phyloP scores from a whole-genome alignment of 805 yeast species.

The Grigorovia yakushimaensis region DNA sequence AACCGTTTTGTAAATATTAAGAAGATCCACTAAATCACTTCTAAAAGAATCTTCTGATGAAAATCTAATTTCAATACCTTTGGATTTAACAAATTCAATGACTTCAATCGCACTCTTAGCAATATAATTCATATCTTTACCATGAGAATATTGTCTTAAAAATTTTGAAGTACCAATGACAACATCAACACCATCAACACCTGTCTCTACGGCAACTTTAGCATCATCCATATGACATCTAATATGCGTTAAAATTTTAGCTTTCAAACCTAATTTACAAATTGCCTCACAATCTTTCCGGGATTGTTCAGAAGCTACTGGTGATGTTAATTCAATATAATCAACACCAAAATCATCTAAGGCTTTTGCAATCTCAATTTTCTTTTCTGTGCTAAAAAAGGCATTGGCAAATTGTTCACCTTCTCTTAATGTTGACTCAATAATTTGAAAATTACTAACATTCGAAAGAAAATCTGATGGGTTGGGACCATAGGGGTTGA shows the following conservation, averaged over 20 bases:
- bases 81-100: slow-evolving; percentile 91
- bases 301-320: slow-evolving; percentile 94
- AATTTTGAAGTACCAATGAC: slow-evolving; percentile 96
- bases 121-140: slow-evolving; percentile 96
- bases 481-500: slow-evolving; percentile 90
- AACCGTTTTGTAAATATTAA: slow-evolving; percentile 92
- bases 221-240: slow-evolving; percentile 99
- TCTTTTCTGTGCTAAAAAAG: slow-evolving; percentile 87
- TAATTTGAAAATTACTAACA: slow-evolving; percentile 78
- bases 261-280: slow-evolving; percentile 94
- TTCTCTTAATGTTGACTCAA: slow-evolving; percentile 93
- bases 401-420: slow-evolving; percentile 99
- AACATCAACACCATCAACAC: slow-evolving; percentile 98
- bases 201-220: slow-evolving; percentile 90
- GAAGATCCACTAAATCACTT: slow-evolving; percentile 87
- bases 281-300: slow-evolving; percentile 94
- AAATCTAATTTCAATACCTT: slow-evolving; percentile 93
- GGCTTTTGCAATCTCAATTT: slow-evolving; percentile 94
- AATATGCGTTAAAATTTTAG: slow-evolving; percentile 92
- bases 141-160: slow-evolving; percentile 89
- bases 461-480: slow-evolving; percentile 88
- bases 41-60: slow-evolving; percentile 96
- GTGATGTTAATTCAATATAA: slow-evolving; percentile 96
- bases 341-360: slow-evolving; percentile 97
- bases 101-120: slow-evolving; percentile 94